These are phyloP conservation scores for Sphaceloma murrayae DNA, from an alignment of 2,329 filamentous ascomycete species.

Conservation along the genomic window DNA sequence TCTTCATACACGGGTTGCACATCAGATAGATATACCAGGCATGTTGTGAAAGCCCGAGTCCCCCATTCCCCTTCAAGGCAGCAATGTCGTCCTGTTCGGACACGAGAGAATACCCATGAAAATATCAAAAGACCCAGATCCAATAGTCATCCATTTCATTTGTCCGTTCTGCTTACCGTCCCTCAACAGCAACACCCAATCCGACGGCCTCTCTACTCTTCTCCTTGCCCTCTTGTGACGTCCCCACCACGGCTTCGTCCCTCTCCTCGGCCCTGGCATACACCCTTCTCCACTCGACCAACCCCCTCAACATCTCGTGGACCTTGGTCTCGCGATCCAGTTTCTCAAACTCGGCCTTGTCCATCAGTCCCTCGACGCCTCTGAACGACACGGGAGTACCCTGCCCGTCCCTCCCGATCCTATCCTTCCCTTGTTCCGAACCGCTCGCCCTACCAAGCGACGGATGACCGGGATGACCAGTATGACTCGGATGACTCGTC, in stretches of 20 bases:
- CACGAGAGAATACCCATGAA: no score
- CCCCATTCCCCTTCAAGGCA: no score
- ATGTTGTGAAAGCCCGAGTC: no score
- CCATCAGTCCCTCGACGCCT: background rate
- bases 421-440: background rate
- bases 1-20: no score
- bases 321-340: constrained; percentile 9
- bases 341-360: constrained; percentile 9
- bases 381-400: background rate
- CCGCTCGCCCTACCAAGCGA: no score
- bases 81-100: no score
- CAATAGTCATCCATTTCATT: no score
- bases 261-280: constrained; percentile 3
- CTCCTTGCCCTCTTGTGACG: background rate
- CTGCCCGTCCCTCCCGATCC: background rate
- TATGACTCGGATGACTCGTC: constrained; percentile 3
- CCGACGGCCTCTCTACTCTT: constrained; percentile 10
- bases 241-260: background rate
- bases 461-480: no score
- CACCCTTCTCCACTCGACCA: constrained; percentile 3
- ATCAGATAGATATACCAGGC: no score
- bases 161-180: no score
- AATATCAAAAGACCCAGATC: no score
- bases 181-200: constrained; percentile 3
- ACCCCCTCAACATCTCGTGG: constrained; percentile 11